Evolutionary conservation across 192 early-diverging fungal species (phyloP), one percentile per base, ranked within the genome.

Genomic region (Lunasporangiospora selenospora): DNA sequence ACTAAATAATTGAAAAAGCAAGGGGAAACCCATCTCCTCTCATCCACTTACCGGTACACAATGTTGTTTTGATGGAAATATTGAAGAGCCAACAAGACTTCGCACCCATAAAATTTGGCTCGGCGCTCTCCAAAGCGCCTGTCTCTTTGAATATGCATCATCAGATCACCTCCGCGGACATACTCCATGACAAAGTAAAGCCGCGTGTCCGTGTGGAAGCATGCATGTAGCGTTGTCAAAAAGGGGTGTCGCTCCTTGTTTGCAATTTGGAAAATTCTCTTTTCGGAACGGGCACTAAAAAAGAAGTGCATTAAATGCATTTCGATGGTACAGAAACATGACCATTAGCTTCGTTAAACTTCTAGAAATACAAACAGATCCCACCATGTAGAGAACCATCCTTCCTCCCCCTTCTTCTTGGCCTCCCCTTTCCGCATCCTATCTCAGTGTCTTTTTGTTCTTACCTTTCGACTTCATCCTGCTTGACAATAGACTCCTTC

Each of bases 181-280:
- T 95, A 99, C 75, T 99, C 97, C 93, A 97, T 98, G 3, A 97
- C 96, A 80, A 98, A 98, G 80, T 97, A 99, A 31, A 99, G 85
- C 34, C 96, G 85, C 37, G 89, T 92, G 42, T 93, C 88, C 1
- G 93, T 94, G 77, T 98, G 95, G 85, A 97, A 98, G 75, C 94
- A 95, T 10, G 95, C 95, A 69, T 99, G 95, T 52, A 99, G 77
- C 18, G 95, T 94, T 44, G 97, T 90, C 32, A 99, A 81, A 86
- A 99, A 99, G 26, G 97, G 96, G 60, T 97, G 95, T 13, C 87
- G 89, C 56, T 90, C 92, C 65, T 85, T 77, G 81, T 94, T 98
- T 38, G 96, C 97, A 6, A 93, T 87, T 51, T 92, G 87, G 77
- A 98, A 92, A n/a, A 97, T 92, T n/a, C 95, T 85, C 66, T 98